Conservation (phyloP, 495 filamentous ascomycete genomes). For the Pyrenopolyporus hunteri region DNA sequence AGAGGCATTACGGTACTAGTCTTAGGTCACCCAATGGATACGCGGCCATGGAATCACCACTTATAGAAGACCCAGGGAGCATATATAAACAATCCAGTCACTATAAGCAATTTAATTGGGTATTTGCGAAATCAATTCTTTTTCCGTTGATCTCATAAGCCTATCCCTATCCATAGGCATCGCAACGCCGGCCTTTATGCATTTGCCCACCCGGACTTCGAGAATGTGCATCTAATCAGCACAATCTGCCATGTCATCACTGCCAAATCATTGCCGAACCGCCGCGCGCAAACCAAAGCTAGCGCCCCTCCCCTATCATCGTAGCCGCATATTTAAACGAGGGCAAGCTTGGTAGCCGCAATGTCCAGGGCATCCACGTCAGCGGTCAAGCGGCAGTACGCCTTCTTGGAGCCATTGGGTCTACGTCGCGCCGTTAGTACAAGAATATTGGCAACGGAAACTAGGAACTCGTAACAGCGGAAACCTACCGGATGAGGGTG, state of each 20-base stretch:
- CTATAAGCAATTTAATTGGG: slow-evolving; percentile 1
- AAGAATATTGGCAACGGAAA: not conserved
- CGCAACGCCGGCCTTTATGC: slow-evolving; percentile 46
- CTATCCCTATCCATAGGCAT: slow-evolving; percentile 38
- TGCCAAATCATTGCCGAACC: slow-evolving; percentile 27
- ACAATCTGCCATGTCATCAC: slow-evolving; percentile 12
- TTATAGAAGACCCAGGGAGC: not conserved
- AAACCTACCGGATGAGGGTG: slow-evolving; percentile 88
- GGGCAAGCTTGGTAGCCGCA: slow-evolving; percentile 96
- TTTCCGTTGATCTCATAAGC: slow-evolving; percentile 42
- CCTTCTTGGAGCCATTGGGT: slow-evolving; percentile 98
- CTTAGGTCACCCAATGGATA: not conserved
- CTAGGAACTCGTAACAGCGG: not conserved
- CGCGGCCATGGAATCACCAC: slow-evolving; percentile 9
- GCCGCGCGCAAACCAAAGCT: slow-evolving; percentile 25
- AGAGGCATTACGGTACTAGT: not conserved
- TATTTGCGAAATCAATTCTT: slow-evolving; percentile 38
- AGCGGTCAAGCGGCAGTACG: slow-evolving; percentile 89
- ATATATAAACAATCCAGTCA: slow-evolving; percentile 14
- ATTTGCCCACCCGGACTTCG: slow-evolving; percentile 36
- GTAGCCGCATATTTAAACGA: slow-evolving; percentile 70
- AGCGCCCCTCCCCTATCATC: slow-evolving; percentile 12
- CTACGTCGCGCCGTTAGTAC: slow-evolving; percentile 51
- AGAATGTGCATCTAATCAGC: slow-evolving; percentile 37
- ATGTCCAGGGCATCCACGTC: slow-evolving; percentile 99